A percentile compares a stretch with the other conserved stretches of the same genome.
phyloP scores from a whole-genome alignment of 176 grass and related monocot genomes.

The Melocanna baccifera region DNA sequence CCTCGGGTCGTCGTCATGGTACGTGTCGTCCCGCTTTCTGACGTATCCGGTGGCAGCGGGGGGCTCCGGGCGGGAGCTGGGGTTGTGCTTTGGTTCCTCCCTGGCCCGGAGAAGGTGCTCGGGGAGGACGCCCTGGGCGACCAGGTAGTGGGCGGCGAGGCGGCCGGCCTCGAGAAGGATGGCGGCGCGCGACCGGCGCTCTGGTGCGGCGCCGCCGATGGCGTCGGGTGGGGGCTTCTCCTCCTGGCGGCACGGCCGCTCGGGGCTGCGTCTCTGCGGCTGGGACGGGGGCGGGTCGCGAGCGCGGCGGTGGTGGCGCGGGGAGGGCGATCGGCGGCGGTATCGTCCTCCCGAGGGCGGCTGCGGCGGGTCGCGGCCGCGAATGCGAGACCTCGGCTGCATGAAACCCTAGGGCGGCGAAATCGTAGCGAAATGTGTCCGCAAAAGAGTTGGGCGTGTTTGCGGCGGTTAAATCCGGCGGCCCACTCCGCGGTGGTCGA shows the following conservation, averaged over 20 bases:
- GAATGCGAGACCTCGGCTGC: conserved; percentile 40
- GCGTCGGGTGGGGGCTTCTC: neutral
- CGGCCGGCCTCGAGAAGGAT: conserved; percentile 60
- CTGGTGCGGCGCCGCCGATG: neutral
- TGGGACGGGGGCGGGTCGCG: neutral
- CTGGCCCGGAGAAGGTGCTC: conserved; percentile 39
- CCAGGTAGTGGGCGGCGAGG: conserved; percentile 57
- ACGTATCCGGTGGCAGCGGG: neutral
- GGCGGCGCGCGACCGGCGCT: neutral
- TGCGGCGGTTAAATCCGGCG: conserved; percentile 32
- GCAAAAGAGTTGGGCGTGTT: neutral
- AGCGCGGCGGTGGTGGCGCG: conserved; percentile 18
- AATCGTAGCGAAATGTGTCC: neutral
- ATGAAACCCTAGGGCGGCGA: conserved; percentile 4
- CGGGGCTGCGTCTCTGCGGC: conserved; percentile 37
- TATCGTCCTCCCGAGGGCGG: conserved; percentile 19
- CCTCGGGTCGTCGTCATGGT: conserved; percentile 35
- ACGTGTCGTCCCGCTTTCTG: conserved; percentile 19
- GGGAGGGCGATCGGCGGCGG: conserved; percentile 22
- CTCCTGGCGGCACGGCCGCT: conserved; percentile 5
- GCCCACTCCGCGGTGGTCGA: neutral
- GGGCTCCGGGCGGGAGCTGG: conserved; percentile 4
- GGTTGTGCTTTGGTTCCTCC: conserved; percentile 23
- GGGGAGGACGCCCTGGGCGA: conserved; percentile 50
- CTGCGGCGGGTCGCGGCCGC: conserved; percentile 23